Base-by-base conservation (phyloP, 2,329 filamentous ascomycete species). In the Pseudogymnoascus sp. region DNA sequence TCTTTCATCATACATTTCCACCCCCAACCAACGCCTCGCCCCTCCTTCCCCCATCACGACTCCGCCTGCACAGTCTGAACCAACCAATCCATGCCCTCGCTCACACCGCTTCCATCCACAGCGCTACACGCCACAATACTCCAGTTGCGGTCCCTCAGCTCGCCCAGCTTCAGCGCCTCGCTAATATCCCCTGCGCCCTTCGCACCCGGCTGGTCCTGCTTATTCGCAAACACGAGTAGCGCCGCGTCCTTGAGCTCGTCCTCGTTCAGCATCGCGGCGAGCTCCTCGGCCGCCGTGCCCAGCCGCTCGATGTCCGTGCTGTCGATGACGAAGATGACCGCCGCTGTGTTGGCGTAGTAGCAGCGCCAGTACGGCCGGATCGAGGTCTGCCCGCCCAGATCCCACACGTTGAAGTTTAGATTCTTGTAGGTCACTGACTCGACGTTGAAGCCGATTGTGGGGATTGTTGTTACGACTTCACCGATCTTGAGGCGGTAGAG, bases 291-390 rank as follows among this genome's bases (percentile, higher is more conserved):
- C 2, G 94, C 94, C 19, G 92, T 99, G 67, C 91, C 87, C 67
- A 99, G 79, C 67, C 94, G 89, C 72, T 97, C 93, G 72, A 97
- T 95, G 81, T 99, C 94, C 69, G 94, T 99, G 42, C 90, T 94
- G 76, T 99, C 94, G 73, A 99, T 93, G 65, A 99, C 94, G 80
- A 99, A 99, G 72, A 99, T 93, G 68, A 99, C 94, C 16, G 94
- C 94, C 30, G 94, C 93, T 0, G 94, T 99, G 80, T 99, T 97
- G 74, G 92, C 91, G 74, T 97, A 99, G 82, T 99, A 99, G 80
- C 94, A 99, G 75, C 94, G 86, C 94, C 94, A 99, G 80, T 99
- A 99, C 1, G 94, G 94, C 68, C 94, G 86, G 75, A 99, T 99
- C 69, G 90, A 95, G n/a, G 94, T 99, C 81, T 99, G 94, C 39